Percentiles rank a stretch among this genome's conserved stretches.
phyloP scores from a whole-genome alignment of 208 protist genomes.

The Trypanosoma platydactyli region DNA sequence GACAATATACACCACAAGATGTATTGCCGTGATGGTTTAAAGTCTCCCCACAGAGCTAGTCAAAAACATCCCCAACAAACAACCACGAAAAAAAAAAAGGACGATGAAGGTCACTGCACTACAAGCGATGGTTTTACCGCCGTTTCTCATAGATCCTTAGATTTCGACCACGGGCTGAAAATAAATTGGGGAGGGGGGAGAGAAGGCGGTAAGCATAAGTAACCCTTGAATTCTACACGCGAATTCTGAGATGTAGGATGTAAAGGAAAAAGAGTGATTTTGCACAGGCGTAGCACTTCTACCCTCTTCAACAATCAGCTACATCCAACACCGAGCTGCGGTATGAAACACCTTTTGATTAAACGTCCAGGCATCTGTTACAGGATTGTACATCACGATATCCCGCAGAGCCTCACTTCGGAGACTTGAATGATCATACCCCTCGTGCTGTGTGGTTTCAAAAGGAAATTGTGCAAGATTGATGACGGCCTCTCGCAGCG shows the following conservation, averaged over 20 bases:
- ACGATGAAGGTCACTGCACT: conserved; percentile 35
- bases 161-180: background rate
- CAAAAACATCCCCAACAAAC: conserved; percentile 46
- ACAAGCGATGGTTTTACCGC: conserved; percentile 30
- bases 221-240: background rate
- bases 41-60: conserved; percentile 38
- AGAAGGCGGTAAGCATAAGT: background rate
- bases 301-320: background rate
- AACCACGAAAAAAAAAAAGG: conserved; percentile 47
- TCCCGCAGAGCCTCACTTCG: conserved; percentile 54
- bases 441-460: conserved; percentile 67
- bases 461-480: conserved; percentile 70
- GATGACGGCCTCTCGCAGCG: conserved; percentile 51
- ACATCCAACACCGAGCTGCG: conserved; percentile 63
- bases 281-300: background rate
- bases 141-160: conserved; percentile 18
- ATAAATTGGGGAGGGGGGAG: conserved; percentile 1
- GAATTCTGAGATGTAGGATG: too few species aligned
- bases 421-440: conserved; percentile 59
- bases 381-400: conserved; percentile 79
- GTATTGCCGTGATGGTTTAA: too few species aligned
- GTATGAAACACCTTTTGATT: conserved; percentile 68
- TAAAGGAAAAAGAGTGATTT: too few species aligned
- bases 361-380: conserved; percentile 77
- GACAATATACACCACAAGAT: too few species aligned